A percentile compares a stretch with the other conserved stretches of the same genome.
These are phyloP conservation scores for Colletotrichum sp. DNA, from an alignment of 2,329 filamentous ascomycete species.

Conservation along the genomic window DNA sequence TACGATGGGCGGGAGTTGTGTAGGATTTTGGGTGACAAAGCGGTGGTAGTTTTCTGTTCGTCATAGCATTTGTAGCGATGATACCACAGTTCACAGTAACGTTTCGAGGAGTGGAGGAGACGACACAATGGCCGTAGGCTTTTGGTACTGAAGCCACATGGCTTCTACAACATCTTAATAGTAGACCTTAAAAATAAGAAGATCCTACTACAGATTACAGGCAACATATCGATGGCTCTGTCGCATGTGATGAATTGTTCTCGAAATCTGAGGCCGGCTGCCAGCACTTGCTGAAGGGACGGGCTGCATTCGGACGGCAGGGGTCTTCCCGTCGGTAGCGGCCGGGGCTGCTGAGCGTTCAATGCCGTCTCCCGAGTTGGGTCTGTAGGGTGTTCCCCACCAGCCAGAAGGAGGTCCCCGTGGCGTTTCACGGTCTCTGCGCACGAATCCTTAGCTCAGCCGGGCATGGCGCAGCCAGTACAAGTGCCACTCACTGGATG, in stretches of 20 bases:
- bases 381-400: slow-evolving; percentile 1
- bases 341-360: not conserved
- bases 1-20: not conserved
- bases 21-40: not conserved
- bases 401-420: not conserved
- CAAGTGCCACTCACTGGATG: not conserved
- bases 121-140: not conserved
- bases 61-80: slow-evolving; percentile 22
- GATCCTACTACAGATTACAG: not conserved
- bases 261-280: not conserved
- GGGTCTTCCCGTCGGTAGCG: slow-evolving; percentile 7
- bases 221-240: not conserved
- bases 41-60: slow-evolving; percentile 18
- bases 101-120: not conserved
- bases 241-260: not conserved
- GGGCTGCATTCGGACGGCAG: slow-evolving; percentile 10
- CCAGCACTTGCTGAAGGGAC: not conserved
- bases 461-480: not conserved
- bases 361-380: not conserved
- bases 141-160: not conserved
- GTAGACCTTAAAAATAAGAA: not conserved
- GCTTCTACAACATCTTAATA: not conserved
- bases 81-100: slow-evolving; percentile 17
- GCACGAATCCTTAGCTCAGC: slow-evolving; percentile 8
- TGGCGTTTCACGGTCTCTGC: slow-evolving; percentile 17